A percentile compares a stretch with the other conserved stretches of the same genome.
Evolutionary conservation across 2,329 filamentous ascomycete genomes (phyloP).

Genomic region (Berkeleyomyces rouxiae): DNA sequence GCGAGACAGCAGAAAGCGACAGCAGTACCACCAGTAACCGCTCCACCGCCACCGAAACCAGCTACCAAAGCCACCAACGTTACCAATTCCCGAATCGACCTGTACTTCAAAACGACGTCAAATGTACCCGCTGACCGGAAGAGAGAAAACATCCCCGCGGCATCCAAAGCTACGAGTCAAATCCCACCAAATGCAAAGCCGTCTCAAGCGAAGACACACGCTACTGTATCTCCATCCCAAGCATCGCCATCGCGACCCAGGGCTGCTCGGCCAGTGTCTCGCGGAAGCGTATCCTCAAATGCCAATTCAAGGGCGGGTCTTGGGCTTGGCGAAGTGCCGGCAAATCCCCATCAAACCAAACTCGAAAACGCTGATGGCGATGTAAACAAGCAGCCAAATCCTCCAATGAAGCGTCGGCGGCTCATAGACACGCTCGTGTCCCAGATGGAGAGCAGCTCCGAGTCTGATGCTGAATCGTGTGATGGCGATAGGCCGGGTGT

Average conservation of each 20-base stretch:
- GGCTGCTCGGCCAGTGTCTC: background rate
- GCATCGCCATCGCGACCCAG: background rate
- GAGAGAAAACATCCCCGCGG: background rate
- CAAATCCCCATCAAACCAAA: background rate
- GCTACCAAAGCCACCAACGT: background rate
- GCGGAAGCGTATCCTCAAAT: background rate
- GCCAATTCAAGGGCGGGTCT: background rate
- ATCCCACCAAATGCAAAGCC: background rate
- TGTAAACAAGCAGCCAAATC: background rate
- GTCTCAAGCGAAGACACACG: background rate
- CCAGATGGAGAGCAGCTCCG: constrained; percentile 23
- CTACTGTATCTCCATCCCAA: background rate
- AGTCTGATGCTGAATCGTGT: constrained; percentile 15
- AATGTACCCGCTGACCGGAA: background rate
- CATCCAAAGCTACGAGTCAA: background rate
- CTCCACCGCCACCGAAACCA: background rate
- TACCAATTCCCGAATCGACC: constrained; percentile 9
- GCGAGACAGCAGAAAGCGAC: background rate
- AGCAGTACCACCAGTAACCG: background rate
- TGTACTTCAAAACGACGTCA: constrained; percentile 7
- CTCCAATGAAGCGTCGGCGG: constrained; percentile 16
- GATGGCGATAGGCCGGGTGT: background rate
- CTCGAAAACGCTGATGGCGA: background rate
- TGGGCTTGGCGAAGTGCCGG: background rate
- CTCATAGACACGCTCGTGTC: constrained; percentile 28